These are phyloP conservation scores for Hypomontagnella monticulosa DNA, from an alignment of 495 filamentous ascomycete species.

Conservation along the genomic window DNA sequence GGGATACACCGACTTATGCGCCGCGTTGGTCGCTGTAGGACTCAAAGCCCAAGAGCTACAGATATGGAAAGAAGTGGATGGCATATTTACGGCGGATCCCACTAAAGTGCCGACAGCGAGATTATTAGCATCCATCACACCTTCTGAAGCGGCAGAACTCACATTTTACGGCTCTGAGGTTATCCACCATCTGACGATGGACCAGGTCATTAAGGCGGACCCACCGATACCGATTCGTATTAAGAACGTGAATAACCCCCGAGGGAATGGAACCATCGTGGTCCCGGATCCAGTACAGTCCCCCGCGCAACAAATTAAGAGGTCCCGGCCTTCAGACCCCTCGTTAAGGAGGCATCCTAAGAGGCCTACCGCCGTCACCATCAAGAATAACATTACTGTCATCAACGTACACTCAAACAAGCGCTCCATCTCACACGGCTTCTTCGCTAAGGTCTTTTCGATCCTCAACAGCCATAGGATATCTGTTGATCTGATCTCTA, in stretches of 20 bases:
- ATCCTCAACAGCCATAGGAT: conserved; percentile 82
- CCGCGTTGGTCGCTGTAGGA: conserved; percentile 82
- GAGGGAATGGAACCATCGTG: conserved; percentile 86
- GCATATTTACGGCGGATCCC: conserved; percentile 90
- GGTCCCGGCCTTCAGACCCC: conserved; percentile 55
- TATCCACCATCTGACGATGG: conserved; percentile 98
- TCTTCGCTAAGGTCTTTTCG: conserved; percentile 89
- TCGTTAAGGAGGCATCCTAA: conserved; percentile 62
- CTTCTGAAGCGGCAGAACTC: conserved; percentile 87
- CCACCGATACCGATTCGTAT: conserved; percentile 91
- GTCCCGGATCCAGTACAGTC: conserved; percentile 64
- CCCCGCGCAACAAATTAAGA: conserved; percentile 56
- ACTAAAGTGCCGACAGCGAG: conserved; percentile 86
- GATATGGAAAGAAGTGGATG: conserved; percentile 94
- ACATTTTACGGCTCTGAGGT: conserved; percentile 96
- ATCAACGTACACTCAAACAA: conserved; percentile 97
- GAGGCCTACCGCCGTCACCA: conserved; percentile 91
- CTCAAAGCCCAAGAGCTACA: conserved; percentile 81
- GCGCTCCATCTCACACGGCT: conserved; percentile 82
- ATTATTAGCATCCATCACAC: conserved; percentile 80
- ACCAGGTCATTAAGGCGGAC: conserved; percentile 90
- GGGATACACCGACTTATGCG: conserved; percentile 91
- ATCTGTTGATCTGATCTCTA: conserved; percentile 92
- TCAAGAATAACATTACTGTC: conserved; percentile 91
- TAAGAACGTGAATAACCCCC: conserved; percentile 97